A percentile compares a stretch with the other conserved stretches of the same genome.
These are phyloP conservation scores for Tripterygium wilfordii DNA, from an alignment of 177 flowering plant species.

Conservation along the genomic window DNA sequence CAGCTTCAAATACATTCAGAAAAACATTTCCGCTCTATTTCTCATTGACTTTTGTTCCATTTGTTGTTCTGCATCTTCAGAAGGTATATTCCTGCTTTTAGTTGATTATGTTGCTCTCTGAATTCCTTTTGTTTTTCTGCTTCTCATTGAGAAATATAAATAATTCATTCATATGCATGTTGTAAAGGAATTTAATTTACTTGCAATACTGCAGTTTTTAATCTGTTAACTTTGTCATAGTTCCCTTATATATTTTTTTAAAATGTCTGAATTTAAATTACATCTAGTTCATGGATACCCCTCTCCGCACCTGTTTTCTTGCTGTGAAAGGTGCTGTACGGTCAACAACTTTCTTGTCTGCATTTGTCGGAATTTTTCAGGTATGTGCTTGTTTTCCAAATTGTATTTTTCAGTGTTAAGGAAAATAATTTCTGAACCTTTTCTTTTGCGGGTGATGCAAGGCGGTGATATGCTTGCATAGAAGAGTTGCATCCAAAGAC, in stretches of 20 bases:
- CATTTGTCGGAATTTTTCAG: conserved; percentile 97
- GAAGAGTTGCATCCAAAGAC: conserved; percentile 79
- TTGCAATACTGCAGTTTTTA: no score
- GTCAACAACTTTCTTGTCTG: conserved; percentile 91
- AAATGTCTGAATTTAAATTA: no score
- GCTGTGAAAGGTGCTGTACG: conserved; percentile 87
- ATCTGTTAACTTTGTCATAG: no score
- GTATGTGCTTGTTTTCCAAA: conserved; percentile 22
- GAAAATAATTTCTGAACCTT: background rate
- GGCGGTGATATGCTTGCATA: conserved; percentile 89
- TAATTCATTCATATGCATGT: no score
- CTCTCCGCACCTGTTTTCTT: conserved; percentile 68
- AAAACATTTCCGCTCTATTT: conserved; percentile 97
- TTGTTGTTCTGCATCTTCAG: conserved; percentile 82
- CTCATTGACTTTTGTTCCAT: conserved; percentile 97
- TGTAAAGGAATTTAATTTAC: no score
- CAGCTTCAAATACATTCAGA: conserved; percentile 78
- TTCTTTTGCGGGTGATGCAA: conserved; percentile 21
- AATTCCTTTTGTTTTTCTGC: background rate
- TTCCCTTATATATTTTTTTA: no score
- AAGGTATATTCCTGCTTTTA: conserved; percentile 48
- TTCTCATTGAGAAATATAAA: no score
- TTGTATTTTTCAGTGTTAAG: background rate
- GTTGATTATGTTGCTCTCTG: background rate
- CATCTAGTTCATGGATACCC: conserved; percentile 89